phyloP scores from a whole-genome alignment of 805 yeast species.

The Crinitomyces ghanaensis region DNA sequence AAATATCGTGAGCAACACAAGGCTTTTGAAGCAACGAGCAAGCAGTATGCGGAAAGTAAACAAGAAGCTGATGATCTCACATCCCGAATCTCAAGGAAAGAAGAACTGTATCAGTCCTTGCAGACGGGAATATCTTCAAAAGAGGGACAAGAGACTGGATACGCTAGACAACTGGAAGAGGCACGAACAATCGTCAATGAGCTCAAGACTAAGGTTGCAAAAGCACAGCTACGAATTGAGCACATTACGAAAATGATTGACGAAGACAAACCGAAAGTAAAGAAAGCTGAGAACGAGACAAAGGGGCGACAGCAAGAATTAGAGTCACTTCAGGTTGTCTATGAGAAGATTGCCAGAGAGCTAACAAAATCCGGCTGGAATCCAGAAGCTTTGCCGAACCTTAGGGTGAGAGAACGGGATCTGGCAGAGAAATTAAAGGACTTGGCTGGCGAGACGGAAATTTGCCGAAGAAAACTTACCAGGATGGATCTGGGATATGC shows the following conservation, averaged over 20 bases:
- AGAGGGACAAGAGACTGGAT: conserved; percentile 70
- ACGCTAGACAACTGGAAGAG: conserved; percentile 55
- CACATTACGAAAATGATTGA: conserved; percentile 48
- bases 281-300: conserved; percentile 42
- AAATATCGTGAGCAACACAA: conserved; percentile 14
- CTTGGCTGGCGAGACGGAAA: conserved; percentile 38
- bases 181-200: conserved; percentile 46
- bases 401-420: conserved; percentile 16
- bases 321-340: conserved; percentile 30
- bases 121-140: conserved; percentile 84
- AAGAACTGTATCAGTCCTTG: conserved; percentile 68
- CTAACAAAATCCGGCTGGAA: conserved; percentile 39
- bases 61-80: no score
- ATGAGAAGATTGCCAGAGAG: conserved; percentile 30
- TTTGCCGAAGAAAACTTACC: conserved; percentile 50
- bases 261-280: conserved; percentile 23
- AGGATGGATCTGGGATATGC: conserved; percentile 67
- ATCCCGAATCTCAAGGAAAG: conserved; percentile 50
- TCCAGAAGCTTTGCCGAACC: conserved; percentile 15
- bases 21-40: conserved; percentile 32
- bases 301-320: conserved; percentile 33
- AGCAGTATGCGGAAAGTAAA: conserved; percentile 36
- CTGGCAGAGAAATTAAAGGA: conserved; percentile 36
- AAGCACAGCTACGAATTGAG: conserved; percentile 44
- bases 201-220: conserved; percentile 44